Conservation (phyloP, 2,329 filamentous ascomycete genomes). For the Monilinia aucupariae region DNA sequence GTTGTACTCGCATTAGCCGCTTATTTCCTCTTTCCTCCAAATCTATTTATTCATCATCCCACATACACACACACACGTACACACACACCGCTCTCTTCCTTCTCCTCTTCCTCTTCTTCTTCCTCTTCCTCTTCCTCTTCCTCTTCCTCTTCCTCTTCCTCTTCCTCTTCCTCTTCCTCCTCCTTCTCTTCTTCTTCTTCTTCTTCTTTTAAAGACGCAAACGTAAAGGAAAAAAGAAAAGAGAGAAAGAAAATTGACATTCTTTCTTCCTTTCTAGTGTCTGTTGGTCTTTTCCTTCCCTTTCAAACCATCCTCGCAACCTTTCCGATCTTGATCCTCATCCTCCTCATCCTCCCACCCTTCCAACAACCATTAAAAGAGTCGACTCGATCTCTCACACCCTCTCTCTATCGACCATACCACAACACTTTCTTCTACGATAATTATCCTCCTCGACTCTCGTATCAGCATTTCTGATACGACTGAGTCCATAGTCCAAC, state of each 20-base stretch:
- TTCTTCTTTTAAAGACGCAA: too few species aligned
- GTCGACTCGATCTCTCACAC: not conserved
- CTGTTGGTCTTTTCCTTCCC: not conserved
- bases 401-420: not conserved
- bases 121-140: not conserved
- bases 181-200: too few species aligned
- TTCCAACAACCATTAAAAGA: not conserved
- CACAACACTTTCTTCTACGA: slow-evolving; percentile 7
- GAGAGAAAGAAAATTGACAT: not conserved
- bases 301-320: not conserved
- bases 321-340: not conserved
- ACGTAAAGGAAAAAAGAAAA: too few species aligned
- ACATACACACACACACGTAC: not conserved
- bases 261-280: slow-evolving; percentile 7
- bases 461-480: slow-evolving; percentile 32
- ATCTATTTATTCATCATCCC: slow-evolving; percentile 10
- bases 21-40: slow-evolving; percentile 9
- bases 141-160: too few species aligned
- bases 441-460: slow-evolving; percentile 22
- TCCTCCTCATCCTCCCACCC: slow-evolving; percentile 11
- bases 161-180: too few species aligned
- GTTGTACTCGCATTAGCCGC: slow-evolving; percentile 8
- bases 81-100: slow-evolving; percentile 4
- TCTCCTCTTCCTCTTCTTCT: not conserved
- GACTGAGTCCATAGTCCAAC: slow-evolving; percentile 35